Conservation (phyloP, 768 basidiomycete species). For the Pisolithus tinctorius region DNA sequence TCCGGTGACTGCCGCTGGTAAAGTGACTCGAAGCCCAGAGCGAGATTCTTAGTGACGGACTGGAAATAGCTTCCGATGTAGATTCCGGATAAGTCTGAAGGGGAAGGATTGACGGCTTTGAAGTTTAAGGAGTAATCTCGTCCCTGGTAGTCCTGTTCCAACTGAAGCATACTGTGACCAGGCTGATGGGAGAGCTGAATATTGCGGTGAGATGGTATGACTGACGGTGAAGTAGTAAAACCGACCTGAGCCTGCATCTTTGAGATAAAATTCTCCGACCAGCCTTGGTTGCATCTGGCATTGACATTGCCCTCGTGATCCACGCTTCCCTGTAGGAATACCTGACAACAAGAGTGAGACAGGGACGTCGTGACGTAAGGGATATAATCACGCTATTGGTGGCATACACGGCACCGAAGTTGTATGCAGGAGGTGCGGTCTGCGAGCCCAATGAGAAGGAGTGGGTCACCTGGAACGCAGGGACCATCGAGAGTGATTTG, state of each 20-base stretch:
- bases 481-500: conserved; percentile 86
- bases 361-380: conserved; percentile 14
- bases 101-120: conserved; percentile 89
- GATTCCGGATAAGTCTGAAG: conserved; percentile 81
- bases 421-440: conserved; percentile 80
- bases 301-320: conserved; percentile 92
- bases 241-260: conserved; percentile 86
- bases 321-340: conserved; percentile 88
- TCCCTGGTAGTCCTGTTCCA: conserved; percentile 93
- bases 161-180: conserved; percentile 85
- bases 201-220: conserved; percentile 9
- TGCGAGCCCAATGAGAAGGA: conserved; percentile 89
- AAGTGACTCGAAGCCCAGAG: conserved; percentile 80
- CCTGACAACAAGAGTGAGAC: conserved; percentile 37
- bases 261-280: conserved; percentile 69
- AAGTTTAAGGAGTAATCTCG: conserved; percentile 79
- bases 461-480: conserved; percentile 98
- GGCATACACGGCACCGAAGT: conserved; percentile 90
- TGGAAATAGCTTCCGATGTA: conserved; percentile 91
- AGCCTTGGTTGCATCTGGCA: conserved; percentile 84
- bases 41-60: conserved; percentile 84
- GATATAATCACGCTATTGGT: conserved; percentile 56
- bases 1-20: conserved; percentile 74
- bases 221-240: conserved; percentile 2
- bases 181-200: conserved; percentile 63